A percentile compares a stretch with the other conserved stretches of the same genome.
phyloP scores from a whole-genome alignment of 768 basidiomycete species.

The Russula foetens region DNA sequence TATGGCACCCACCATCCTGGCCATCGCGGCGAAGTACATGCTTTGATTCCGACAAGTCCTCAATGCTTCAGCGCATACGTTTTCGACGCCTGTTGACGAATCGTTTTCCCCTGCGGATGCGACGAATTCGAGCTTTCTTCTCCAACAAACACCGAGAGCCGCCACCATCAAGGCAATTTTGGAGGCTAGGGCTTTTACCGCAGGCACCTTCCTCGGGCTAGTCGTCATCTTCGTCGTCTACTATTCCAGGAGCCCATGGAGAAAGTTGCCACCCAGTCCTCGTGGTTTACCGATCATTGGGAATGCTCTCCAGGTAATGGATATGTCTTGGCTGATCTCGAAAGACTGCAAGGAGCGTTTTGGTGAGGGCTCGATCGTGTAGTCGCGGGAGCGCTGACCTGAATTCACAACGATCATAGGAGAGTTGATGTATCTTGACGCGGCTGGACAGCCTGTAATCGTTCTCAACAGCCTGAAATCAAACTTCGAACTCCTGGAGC shows the following conservation, averaged over 20 bases:
- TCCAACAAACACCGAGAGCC: too few species aligned
- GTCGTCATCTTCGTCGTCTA: background rate
- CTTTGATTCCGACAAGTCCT: too few species aligned
- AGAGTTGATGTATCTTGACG: conserved; percentile 21
- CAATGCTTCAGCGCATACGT: too few species aligned
- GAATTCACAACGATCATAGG: background rate
- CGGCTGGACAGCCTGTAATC: conserved; percentile 17
- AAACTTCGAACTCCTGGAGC: conserved; percentile 21
- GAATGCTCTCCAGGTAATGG: background rate
- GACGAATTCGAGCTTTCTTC: too few species aligned
- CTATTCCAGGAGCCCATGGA: conserved; percentile 4
- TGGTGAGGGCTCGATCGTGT: background rate
- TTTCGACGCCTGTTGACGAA: too few species aligned
- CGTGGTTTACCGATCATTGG: conserved; percentile 1
- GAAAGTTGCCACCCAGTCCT: conserved; percentile 3
- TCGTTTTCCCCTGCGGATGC: too few species aligned
- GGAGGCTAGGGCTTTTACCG: too few species aligned
- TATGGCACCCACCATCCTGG: too few species aligned
- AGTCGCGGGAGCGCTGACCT: background rate
- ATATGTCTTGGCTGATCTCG: background rate
- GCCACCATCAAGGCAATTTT: too few species aligned
- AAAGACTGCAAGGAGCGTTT: conserved; percentile 2
- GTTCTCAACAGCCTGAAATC: background rate
- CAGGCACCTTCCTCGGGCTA: too few species aligned
- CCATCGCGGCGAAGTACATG: too few species aligned